These are phyloP conservation scores for Eucalyptus decipiens DNA, from an alignment of 345 rosid species.

Conservation along the genomic window DNA sequence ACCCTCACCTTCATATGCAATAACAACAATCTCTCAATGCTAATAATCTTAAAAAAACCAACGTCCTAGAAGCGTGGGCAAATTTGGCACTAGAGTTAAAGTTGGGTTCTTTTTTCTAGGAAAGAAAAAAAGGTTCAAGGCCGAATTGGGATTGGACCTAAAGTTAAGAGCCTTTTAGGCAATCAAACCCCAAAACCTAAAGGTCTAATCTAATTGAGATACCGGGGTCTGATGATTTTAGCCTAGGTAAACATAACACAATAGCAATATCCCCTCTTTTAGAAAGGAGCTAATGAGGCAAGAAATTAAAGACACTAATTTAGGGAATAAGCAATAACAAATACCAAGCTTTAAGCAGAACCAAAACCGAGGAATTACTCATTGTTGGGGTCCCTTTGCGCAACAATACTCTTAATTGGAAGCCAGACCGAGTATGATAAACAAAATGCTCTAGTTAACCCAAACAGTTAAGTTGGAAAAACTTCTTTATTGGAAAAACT, in stretches of 20 bases:
- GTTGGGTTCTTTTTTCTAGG: not conserved
- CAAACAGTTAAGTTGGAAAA: not conserved
- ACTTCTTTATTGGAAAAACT: not conserved
- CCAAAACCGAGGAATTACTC: not conserved
- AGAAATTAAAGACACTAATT: not conserved
- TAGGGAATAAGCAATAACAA: not conserved
- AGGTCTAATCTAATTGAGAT: not conserved
- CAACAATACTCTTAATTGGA: not conserved
- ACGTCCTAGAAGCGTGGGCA: not conserved
- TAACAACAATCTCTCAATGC: fast-evolving
- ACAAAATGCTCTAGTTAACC: not conserved
- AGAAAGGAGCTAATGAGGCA: not conserved
- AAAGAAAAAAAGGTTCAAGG: not conserved
- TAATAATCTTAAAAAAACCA: not conserved
- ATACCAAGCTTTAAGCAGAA: not conserved
- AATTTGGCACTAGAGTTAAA: not conserved
- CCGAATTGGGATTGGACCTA: not conserved
- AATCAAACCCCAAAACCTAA: not conserved
- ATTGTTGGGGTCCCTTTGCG: not conserved
- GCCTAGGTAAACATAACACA: not conserved
- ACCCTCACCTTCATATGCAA: not conserved
- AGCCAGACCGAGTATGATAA: not conserved
- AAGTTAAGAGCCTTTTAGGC: not conserved
- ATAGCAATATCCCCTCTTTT: not conserved
- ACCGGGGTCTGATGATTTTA: not conserved